Conservation (phyloP, 139 green algal species). For the Chloropicon primus region DNA sequence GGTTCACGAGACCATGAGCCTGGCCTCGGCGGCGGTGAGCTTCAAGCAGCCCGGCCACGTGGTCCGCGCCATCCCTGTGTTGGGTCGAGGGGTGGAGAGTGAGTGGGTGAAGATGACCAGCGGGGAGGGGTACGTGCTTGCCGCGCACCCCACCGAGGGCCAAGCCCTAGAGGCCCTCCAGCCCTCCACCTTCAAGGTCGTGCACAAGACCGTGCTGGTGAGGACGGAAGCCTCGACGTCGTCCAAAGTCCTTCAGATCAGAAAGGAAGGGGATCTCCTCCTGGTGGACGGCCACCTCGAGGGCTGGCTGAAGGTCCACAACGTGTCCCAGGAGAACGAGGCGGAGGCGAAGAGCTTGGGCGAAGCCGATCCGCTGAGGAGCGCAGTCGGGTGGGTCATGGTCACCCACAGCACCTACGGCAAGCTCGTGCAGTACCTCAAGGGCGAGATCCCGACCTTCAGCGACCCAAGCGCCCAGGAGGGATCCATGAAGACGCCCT, state of each 20-base stretch:
- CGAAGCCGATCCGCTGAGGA: not conserved
- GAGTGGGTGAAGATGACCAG: not conserved
- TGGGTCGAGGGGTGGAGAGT: no score
- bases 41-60: not conserved
- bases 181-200: not conserved
- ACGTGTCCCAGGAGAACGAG: no score
- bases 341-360: no score
- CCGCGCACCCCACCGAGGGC: not conserved
- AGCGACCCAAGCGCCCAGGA: not conserved
- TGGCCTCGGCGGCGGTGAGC: not conserved
- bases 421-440: not conserved
- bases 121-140: not conserved
- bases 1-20: not conserved
- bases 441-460: not conserved
- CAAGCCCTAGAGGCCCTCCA: not conserved
- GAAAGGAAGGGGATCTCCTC: not conserved
- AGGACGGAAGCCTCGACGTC: not conserved
- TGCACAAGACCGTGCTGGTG: not conserved
- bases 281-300: not conserved
- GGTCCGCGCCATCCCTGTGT: no score
- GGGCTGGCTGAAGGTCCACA: not conserved
- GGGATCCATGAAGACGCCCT: not conserved
- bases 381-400: not conserved
- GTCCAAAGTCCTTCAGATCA: not conserved
- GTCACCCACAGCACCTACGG: not conserved